Evolutionary conservation across 768 basidiomycete genomes (phyloP).

Genomic region (Leccinellum rugosiceps): DNA sequence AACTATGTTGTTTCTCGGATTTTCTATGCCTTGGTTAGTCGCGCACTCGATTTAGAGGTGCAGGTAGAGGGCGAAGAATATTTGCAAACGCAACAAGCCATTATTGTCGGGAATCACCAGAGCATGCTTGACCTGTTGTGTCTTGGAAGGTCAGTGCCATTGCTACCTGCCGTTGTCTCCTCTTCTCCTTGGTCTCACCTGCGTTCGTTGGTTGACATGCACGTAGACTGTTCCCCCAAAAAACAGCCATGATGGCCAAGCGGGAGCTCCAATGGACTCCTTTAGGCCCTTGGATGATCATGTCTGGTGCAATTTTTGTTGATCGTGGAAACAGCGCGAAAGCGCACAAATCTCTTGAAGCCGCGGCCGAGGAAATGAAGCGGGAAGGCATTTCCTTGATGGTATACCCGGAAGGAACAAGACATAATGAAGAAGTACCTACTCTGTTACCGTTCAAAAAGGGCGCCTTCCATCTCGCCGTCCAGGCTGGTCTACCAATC

Average conservation of each 20-base stretch:
- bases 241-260: slow-evolving; percentile 90
- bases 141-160: slow-evolving; percentile 62
- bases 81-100: slow-evolving; percentile 63
- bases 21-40: slow-evolving; percentile 71
- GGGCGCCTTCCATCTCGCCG: slow-evolving; percentile 94
- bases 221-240: slow-evolving; percentile 73
- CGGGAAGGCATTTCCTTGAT: slow-evolving; percentile 68
- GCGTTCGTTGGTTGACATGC: slow-evolving; percentile 4
- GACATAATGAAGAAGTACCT: slow-evolving; percentile 62
- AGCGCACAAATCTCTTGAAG: slow-evolving; percentile 72
- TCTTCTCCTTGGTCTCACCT: slow-evolving; percentile 4
- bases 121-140: slow-evolving; percentile 86
- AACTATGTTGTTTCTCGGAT: slow-evolving; percentile 80
- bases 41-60: slow-evolving; percentile 61
- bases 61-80: slow-evolving; percentile 87
- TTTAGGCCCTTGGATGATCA: slow-evolving; percentile 86
- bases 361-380: slow-evolving; percentile 81
- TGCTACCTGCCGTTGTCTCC: slow-evolving; percentile 12
- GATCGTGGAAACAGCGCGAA: slow-evolving; percentile 76
- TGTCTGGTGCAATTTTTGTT: slow-evolving; percentile 89
- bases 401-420: slow-evolving; percentile 97
- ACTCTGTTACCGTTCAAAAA: slow-evolving; percentile 91
- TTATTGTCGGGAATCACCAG: slow-evolving; percentile 90
- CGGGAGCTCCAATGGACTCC: slow-evolving; percentile 83
- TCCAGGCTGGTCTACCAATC: slow-evolving; percentile 87